Base-by-base conservation (phyloP, 2,329 filamentous ascomycete genomes). In the Neurospora sp. region DNA sequence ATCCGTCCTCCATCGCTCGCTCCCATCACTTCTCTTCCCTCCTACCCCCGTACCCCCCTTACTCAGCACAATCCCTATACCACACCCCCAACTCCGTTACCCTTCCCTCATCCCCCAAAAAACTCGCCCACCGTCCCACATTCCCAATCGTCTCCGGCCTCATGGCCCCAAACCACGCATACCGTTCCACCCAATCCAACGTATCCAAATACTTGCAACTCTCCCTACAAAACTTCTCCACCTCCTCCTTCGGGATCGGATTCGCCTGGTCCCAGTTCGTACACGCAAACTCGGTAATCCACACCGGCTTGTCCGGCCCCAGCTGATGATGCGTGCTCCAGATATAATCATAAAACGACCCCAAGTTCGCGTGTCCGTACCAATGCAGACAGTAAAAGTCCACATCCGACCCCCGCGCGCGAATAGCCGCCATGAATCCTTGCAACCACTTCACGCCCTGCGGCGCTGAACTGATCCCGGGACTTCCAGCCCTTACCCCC, bases 81-180 rank as follows among this genome's bases (percentile, higher is more conserved):
- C 69, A 52, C 43, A 23, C 73, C 4, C 74, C 74, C 67, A 75
- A 10, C 10, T 72, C 69, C 11, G 73, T 75, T 11, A 76, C 6
- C 38, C 65, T 69, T 43, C 74, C 74, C 15, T 70, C 28, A 1
- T 38, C 69, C 38, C 74, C 74, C 65, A 76, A 19, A 71, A 76
- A 70, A 12, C 70, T 67, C 19, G 74, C 74, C 72, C 74, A 74
- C 19, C 66, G 68, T 23, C 74, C 74, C 15, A 76, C 74, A 8
- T 71, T 73, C 5, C 74, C 74, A 62, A 62, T 62, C 10, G 70
- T 43, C 52, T 75, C 74, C 6, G 52, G 52, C 36, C 72, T 67
- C 74, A 76, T 75, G 10, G 74, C 72, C 0, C 74, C 74, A 66
- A 76, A 76, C 72, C 72, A 76, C 6, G 74, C 72, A 66, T 76